Base-by-base conservation (phyloP, 768 basidiomycete genomes). In the Phylloporus sp. region DNA sequence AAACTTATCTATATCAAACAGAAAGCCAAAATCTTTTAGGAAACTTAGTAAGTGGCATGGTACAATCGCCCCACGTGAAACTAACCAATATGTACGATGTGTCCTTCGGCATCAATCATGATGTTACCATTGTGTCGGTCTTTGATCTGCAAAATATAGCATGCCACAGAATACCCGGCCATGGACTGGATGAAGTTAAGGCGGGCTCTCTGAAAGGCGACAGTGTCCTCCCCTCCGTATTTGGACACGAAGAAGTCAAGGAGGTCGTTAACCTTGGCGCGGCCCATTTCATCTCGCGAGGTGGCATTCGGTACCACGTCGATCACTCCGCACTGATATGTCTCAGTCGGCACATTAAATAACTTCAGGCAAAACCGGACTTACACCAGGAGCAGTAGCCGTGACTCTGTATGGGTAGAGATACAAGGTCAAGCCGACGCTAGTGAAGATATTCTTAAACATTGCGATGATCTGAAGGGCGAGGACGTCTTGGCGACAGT, bases 81-180 rank as follows among this genome's bases (percentile, higher is more conserved):
- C 84, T 34, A 48, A 92, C 93, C 95, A 56, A 99, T 80, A 64
- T 99, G 96, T 5, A 97, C 79, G 48, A 99, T 95, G 63, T 97
- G 94, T 0, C 96, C 96, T 49, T 94, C 90, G 3, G 87, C 92
- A 63, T 98, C 96, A 49, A 99, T 94, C 95, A 99, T 97, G 63
- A 99, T 98, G 64, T 99, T 99, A 23, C 96, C 96, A 60, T 99
- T 99, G 66, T 99, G 96, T 31, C 96, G 72, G 63, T 99, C 96
- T 70, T 99, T 99, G 71, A 99, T 94, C 67, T 99, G 96, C 35
- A 98, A 69, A 55, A 99, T 92, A 65, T 96, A 98, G 65, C 95
- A 98, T 8, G 93, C 91, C 21, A 98, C 86, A 26, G 95, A 98
- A 67, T 99, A 99, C 9, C 93, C 96, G 1, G 96, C 95, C 96